These are phyloP conservation scores for Ambrosia artemisiifolia DNA, from an alignment of 129 eudicot species.

Conservation along the genomic window DNA sequence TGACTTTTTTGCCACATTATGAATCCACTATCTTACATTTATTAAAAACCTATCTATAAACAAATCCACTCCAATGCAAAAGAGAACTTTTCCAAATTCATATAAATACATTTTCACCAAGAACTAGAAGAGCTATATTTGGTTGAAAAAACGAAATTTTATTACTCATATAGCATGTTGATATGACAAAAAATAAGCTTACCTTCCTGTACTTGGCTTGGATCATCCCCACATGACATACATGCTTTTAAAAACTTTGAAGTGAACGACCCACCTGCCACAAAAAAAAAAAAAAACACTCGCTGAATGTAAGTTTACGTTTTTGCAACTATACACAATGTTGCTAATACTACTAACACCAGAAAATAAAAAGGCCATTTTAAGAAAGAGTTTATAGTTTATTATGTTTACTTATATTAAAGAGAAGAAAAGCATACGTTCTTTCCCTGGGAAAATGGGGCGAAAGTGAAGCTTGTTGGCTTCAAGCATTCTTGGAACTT, in stretches of 20 bases:
- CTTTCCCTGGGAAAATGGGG: conserved; percentile 70
- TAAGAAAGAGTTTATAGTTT: neutral
- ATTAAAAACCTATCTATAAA: neutral
- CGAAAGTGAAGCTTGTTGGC: conserved; percentile 95
- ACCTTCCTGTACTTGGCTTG: conserved; percentile 88
- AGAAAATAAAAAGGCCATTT: neutral
- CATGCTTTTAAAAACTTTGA: conserved; percentile 59
- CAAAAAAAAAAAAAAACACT: conserved; percentile 16
- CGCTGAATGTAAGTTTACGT: neutral
- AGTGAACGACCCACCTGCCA: conserved; percentile 73
- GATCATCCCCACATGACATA: conserved; percentile 91
- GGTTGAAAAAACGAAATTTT: conserved; percentile 1
- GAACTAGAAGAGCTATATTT: neutral
- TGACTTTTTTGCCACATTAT: neutral
- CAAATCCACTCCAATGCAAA: neutral
- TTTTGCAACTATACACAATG: neutral
- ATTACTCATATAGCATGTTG: conserved; percentile 10
- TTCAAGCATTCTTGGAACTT: conserved; percentile 94
- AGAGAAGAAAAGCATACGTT: conserved; percentile 40
- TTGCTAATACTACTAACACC: neutral
- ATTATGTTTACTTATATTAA: neutral
- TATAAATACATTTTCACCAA: conserved; percentile 4
- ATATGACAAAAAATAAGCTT: conserved; percentile 12
- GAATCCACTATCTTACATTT: neutral
- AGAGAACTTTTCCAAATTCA: neutral